phyloP scores from a whole-genome alignment of 768 basidiomycete genomes.

The Russula sp. region DNA sequence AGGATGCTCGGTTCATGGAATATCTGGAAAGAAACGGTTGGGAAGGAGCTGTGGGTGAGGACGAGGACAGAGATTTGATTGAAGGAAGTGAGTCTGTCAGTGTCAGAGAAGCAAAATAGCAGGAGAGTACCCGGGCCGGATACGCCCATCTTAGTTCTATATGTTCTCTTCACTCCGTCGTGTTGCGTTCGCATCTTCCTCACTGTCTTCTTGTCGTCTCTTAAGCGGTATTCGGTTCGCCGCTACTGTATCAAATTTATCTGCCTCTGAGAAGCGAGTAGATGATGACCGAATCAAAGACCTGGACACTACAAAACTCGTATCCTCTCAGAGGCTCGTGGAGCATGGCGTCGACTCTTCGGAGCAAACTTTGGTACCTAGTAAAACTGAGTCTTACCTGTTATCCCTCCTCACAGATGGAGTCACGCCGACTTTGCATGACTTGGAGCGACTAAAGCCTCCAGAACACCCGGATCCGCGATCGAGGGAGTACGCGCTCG shows the following conservation, averaged over 20 bases:
- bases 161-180: constrained; percentile 18
- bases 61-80: constrained; percentile 33
- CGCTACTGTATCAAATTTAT: background rate
- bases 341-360: background rate
- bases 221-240: background rate
- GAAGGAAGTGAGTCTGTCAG: background rate
- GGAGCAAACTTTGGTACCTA: constrained; percentile 35
- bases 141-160: too few relatives aligned
- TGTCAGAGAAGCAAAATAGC: background rate
- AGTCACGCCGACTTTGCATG: constrained; percentile 47
- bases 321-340: background rate
- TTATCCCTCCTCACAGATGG: constrained; percentile 44
- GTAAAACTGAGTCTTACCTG: constrained; percentile 51
- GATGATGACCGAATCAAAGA: background rate
- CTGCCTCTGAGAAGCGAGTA: background rate
- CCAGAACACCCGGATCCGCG: constrained; percentile 35
- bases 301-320: background rate
- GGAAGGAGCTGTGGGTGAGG: constrained; percentile 58
- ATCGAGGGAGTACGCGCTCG: constrained; percentile 42
- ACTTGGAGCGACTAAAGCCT: constrained; percentile 57
- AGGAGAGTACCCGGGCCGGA: constrained; percentile 2
- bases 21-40: constrained; percentile 61
- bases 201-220: background rate
- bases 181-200: background rate
- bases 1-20: constrained; percentile 55